These are phyloP conservation scores for Botryotinia calthae DNA, from an alignment of 2,329 filamentous ascomycete genomes.

Conservation along the genomic window DNA sequence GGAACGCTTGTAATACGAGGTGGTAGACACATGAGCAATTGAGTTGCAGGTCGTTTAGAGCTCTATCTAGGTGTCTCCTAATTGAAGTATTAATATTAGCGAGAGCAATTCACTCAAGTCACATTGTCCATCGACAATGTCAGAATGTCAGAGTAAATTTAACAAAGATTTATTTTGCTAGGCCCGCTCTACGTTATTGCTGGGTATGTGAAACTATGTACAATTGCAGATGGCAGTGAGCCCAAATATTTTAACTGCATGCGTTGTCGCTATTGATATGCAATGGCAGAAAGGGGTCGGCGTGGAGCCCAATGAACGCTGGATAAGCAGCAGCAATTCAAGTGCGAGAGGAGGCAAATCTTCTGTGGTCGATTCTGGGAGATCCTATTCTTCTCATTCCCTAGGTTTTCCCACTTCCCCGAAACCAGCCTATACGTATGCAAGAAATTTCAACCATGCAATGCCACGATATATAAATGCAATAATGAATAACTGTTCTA, in stretches of 20 bases:
- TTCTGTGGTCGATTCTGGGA: constrained; percentile 29
- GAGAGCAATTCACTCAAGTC: background rate
- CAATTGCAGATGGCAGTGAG: background rate
- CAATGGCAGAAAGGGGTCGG: background rate
- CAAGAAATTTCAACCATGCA: constrained; percentile 22
- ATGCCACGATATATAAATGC: constrained; percentile 33
- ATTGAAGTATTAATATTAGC: background rate
- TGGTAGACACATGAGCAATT: background rate
- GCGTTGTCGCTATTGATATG: constrained; percentile 8
- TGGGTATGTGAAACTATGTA: constrained; percentile 3
- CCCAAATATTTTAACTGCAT: background rate
- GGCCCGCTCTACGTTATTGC: background rate
- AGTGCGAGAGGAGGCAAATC: constrained; percentile 14
- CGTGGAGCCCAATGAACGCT: constrained; percentile 9
- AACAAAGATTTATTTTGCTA: background rate
- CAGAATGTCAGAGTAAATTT: background rate
- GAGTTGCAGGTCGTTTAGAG: background rate
- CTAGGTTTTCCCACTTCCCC: constrained; percentile 3
- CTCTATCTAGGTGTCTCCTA: background rate
- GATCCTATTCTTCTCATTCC: constrained; percentile 27
- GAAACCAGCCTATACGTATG: constrained; percentile 18
- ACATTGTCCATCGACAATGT: background rate
- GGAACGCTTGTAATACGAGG: background rate
- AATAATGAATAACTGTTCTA: constrained; percentile 21
- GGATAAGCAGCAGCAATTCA: constrained; percentile 34